Conservation (phyloP, 2,329 filamentous ascomycete genomes). For the Chaetothyriales sp. region DNA sequence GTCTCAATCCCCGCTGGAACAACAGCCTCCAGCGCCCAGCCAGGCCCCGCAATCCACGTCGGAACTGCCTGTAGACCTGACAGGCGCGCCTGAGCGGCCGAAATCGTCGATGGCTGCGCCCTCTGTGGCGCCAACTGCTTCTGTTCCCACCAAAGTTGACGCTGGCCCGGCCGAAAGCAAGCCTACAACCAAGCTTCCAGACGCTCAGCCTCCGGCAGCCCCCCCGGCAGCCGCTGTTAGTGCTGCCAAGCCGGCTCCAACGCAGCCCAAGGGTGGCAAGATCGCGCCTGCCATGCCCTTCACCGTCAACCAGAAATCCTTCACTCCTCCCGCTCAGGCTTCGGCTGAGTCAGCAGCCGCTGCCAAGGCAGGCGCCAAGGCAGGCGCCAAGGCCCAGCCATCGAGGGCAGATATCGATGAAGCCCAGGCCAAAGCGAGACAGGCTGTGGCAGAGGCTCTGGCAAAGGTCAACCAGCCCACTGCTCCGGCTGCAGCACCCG, state of each 20-base stretch:
- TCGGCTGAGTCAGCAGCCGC: conserved; percentile 20
- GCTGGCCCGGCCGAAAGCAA: conserved; percentile 14
- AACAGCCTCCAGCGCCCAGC: conserved; percentile 17
- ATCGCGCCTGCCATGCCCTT: conserved; percentile 35
- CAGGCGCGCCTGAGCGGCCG: conserved; percentile 23
- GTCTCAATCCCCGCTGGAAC: conserved; percentile 19
- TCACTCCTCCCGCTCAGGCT: conserved; percentile 23
- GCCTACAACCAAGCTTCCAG: conserved; percentile 17
- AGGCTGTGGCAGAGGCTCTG: conserved; percentile 39
- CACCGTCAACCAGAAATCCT: conserved; percentile 23
- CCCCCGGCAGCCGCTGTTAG: conserved; percentile 9
- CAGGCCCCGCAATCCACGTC: conserved; percentile 26
- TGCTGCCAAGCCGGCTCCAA: conserved; percentile 12
- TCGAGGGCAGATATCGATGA: conserved; percentile 30
- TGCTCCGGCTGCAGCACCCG: conserved; percentile 13
- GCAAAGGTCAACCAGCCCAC: conserved; percentile 27
- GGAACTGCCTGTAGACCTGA: conserved; percentile 31
- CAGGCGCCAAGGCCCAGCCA: conserved; percentile 12
- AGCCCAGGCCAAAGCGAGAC: conserved; percentile 35
- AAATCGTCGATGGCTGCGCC: background rate
- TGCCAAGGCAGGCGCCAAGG: conserved; percentile 19
- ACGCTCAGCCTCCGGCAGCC: conserved; percentile 17
- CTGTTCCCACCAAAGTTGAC: background rate
- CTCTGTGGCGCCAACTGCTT: conserved; percentile 5
- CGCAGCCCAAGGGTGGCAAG: conserved; percentile 28